Base-by-base conservation (phyloP, 2,329 filamentous ascomycete genomes). In the Aquanectria penicillioides region DNA sequence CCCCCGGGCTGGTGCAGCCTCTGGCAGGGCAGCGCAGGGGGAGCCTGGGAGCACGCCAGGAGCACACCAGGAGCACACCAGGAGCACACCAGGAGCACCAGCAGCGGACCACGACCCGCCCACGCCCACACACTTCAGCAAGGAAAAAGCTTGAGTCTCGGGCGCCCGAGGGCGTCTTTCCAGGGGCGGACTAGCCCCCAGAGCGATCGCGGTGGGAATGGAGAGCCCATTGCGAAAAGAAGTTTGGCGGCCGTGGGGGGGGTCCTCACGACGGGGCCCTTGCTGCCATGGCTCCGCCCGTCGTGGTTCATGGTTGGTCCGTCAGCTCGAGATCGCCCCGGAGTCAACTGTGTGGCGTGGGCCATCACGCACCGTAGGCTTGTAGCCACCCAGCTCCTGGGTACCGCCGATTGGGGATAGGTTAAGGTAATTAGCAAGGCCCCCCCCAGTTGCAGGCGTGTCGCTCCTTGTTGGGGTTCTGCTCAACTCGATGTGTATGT, bases 191-290 rank as follows among this genome's bases (percentile, higher is more conserved):
- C 62, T 70, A 70, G 68, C 63, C 53, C 58, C 40, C 46, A 57
- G 52, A 59, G 54, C 59, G 59, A 67, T 68, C 68, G 59, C 57
- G 61, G 57, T 69, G 68, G 63, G 65, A 70, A 69, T 70, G 68
- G 59, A 67, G 65, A 58, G n/a, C 40, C 67, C 61, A 66, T 69
- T 61, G 63, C 68, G 56, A 61, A 64, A 69, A 69, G 63, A 63
- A 68, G 68, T 69, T 67, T 70, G 68, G 68, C 57, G 66, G 59
- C 66, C 68, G 65, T 66, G 61, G 58, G 56, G 61, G 65, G 63
- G 59, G 64, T 64, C 61, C 53, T 57, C 41, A 64, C 57, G 57
- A 60, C 43, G 31, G 61, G 53, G 57, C 54, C 40, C 52, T 62
- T 49, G 66, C 46, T 51, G 37, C 57, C 57, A 61, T 66, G 40